Percentiles rank a stretch among this genome's conserved stretches.
Conservation (phyloP, 2,329 filamentous ascomycete genomes). For the Scedosporium aurantiacum region DNA sequence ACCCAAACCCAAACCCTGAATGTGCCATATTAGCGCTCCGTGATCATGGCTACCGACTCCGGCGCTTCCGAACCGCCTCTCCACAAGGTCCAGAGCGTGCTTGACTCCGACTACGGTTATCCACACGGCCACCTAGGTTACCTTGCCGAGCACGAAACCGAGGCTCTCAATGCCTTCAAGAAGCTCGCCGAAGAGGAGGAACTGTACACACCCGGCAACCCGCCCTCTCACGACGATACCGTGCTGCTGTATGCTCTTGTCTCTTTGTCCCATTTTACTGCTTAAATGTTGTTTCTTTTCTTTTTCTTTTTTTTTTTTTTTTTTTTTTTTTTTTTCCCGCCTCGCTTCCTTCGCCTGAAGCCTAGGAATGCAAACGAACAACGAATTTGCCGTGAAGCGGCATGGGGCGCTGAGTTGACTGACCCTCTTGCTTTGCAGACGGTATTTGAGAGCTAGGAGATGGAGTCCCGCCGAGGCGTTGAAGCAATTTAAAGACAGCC, state of each 20-base stretch:
- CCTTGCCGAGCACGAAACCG: conserved; percentile 57
- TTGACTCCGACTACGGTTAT: conserved; percentile 38
- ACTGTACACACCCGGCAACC: conserved; percentile 46
- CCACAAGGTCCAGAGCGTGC: conserved; percentile 9
- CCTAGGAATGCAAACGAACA: neutral
- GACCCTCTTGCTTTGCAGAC: conserved; percentile 36
- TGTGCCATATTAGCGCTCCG: neutral
- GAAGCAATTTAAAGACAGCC: conserved; percentile 76
- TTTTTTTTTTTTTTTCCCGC: neutral
- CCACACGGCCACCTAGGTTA: conserved; percentile 73
- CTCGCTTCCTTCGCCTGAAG: neutral
- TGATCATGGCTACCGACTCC: conserved; percentile 6
- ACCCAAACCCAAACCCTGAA: neutral
- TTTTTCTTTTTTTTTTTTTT: neutral
- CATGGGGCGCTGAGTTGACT: neutral
- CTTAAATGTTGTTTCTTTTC: too few species aligned
- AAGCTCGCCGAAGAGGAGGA: conserved; percentile 51
- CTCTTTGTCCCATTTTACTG: neutral
- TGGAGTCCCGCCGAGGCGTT: conserved; percentile 71
- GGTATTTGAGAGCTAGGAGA: conserved; percentile 74
- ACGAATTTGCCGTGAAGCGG: neutral
- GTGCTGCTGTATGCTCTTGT: conserved; percentile 50
- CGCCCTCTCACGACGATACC: conserved; percentile 60
- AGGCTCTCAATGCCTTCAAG: conserved; percentile 64
- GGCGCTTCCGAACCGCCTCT: conserved; percentile 2